phyloP scores from a whole-genome alignment of 2,329 filamentous ascomycete genomes.

The Trichoderma sp. region DNA sequence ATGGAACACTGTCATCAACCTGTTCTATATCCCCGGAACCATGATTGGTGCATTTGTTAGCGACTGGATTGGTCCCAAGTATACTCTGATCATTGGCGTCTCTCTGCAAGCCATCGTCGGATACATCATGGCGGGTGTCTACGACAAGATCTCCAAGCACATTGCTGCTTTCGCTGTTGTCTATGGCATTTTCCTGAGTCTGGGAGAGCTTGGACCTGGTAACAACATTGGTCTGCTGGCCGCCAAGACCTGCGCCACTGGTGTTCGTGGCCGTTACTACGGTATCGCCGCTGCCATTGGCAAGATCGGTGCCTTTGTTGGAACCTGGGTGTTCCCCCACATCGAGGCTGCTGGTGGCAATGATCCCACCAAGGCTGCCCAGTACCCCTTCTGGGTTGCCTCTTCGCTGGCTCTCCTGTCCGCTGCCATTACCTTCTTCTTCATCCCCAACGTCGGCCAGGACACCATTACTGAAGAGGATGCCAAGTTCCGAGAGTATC shows the following conservation, averaged over 20 bases:
- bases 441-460: constrained; percentile 76
- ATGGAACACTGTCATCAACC: constrained; percentile 85
- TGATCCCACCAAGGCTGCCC: constrained; percentile 60
- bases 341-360: constrained; percentile 63
- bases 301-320: constrained; percentile 82
- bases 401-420: constrained; percentile 75
- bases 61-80: constrained; percentile 77
- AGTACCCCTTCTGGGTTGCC: constrained; percentile 90
- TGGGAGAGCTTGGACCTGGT: constrained; percentile 69
- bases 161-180: constrained; percentile 42
- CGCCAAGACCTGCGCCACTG: constrained; percentile 84
- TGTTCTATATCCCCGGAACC: constrained; percentile 86
- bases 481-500: constrained; percentile 69
- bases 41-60: constrained; percentile 74
- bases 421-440: constrained; percentile 59
- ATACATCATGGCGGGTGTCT: constrained; percentile 85
- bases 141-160: constrained; percentile 64
- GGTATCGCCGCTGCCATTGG: constrained; percentile 71
- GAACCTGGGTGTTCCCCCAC: constrained; percentile 78
- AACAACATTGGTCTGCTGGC: constrained; percentile 90
- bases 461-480: constrained; percentile 85
- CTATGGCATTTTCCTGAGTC: constrained; percentile 41
- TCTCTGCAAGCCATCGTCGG: constrained; percentile 73
- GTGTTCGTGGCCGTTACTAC: constrained; percentile 75
- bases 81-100: constrained; percentile 72